These are phyloP conservation scores for Phoma sp. DNA, from an alignment of 2,329 filamentous ascomycete genomes.

Conservation along the genomic window DNA sequence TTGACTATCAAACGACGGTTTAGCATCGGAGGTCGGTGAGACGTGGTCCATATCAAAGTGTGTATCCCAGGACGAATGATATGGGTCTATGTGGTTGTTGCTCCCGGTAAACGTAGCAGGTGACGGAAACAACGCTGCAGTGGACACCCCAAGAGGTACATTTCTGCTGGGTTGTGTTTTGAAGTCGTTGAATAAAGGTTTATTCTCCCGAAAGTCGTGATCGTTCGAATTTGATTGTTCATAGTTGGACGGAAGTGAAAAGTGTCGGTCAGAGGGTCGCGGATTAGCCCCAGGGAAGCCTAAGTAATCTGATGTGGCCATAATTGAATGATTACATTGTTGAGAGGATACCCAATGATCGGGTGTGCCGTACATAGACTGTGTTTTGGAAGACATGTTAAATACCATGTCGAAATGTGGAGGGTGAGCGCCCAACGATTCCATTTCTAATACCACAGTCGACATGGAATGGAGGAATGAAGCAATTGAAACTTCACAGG, in stretches of 20 bases:
- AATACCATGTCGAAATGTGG: not conserved
- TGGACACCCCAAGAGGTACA: not conserved
- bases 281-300: not conserved
- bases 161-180: not conserved
- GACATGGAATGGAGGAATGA: slow-evolving; percentile 6
- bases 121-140: not conserved
- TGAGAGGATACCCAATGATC: slow-evolving; percentile 2
- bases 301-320: not conserved
- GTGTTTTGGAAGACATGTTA: not conserved
- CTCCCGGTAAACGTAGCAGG: slow-evolving; percentile 13
- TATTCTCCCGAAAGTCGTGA: not conserved
- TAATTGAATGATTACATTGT: not conserved
- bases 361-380: not conserved
- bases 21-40: slow-evolving; percentile 4
- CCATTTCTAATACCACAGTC: slow-evolving; percentile 6
- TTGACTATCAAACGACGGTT: not conserved
- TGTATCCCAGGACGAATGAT: slow-evolving; percentile 17
- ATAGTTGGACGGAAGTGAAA: not conserved
- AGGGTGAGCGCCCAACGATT: not conserved
- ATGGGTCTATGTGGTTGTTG: not conserved
- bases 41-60: slow-evolving; percentile 10
- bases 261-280: not conserved
- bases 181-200: not conserved
- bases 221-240: not conserved
- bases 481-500: not conserved